Conservation (phyloP, 441 rosid species). For the Erodium trifolium region DNA sequence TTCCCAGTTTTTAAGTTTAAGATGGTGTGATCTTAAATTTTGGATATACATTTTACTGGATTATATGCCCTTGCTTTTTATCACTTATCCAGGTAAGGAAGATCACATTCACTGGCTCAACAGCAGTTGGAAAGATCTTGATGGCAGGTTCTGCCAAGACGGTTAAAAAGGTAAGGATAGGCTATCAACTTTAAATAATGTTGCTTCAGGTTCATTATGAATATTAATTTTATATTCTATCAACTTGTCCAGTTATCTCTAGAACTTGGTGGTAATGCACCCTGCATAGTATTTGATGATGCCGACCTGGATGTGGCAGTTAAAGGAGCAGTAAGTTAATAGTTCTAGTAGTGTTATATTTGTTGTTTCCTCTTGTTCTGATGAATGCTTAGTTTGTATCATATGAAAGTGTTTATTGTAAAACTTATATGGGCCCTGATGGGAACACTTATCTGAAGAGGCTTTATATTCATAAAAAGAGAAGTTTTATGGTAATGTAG, state of each 20-base stretch:
- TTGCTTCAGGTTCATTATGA: constrained; percentile 5
- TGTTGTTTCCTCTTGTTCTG: not conserved
- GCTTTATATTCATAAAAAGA: not conserved
- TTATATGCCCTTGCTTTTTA: constrained; percentile 18
- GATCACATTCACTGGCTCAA: constrained; percentile 95
- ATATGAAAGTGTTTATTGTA: not conserved
- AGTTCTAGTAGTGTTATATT: constrained; percentile 9
- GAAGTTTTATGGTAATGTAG: not conserved
- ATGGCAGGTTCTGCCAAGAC: constrained; percentile 95
- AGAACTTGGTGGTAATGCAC: constrained; percentile 99
- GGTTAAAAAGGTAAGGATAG: constrained; percentile 67
- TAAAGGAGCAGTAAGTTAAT: constrained; percentile 75
- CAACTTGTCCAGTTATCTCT: constrained; percentile 55
- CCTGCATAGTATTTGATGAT: constrained; percentile 93
- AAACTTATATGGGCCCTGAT: constrained; percentile 7
- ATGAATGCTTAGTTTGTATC: constrained; percentile 2
- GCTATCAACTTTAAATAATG: constrained; percentile 10
- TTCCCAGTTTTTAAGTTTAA: constrained; percentile 8
- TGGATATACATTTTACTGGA: constrained; percentile 13
- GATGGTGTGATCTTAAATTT: constrained; percentile 15
- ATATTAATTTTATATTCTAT: constrained; percentile 15
- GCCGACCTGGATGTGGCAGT: constrained; percentile 93
- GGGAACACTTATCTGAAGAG: not conserved
- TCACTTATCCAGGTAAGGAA: constrained; percentile 62
- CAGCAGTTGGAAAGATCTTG: constrained; percentile 94